Base-by-base conservation (phyloP, 192 early-diverging fungal species). In the Phlyctochytrium bullatum region DNA sequence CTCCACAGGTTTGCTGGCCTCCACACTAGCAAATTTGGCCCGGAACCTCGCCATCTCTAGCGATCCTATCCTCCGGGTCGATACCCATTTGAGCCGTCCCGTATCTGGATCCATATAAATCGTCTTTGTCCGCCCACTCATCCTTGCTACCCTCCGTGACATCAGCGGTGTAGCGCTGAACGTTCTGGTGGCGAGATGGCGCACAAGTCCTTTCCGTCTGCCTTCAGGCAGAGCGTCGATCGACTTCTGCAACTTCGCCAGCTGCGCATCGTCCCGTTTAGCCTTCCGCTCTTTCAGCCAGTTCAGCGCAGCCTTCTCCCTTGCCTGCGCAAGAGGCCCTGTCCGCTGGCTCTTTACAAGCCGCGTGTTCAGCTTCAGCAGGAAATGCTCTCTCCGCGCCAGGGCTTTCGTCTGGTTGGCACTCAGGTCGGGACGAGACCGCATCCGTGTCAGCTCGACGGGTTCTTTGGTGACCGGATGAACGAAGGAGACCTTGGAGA, bases 391-490 rank as follows among this genome's bases (percentile, higher is more conserved):
- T 34, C 67, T 71, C 29, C 40, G 50, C 2, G 34, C 72, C 53
- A 79, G 34, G 30, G 66, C 64, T 53, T 72, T 73, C 59, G 69
- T 77, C 28, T 68, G 52, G 25, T 64, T 66, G 2, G 75, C 69
- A 1, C 29, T 30, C 23, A 82, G 52, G 61, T 82, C 78, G 23
- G 70, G 64, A 4, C 76, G 27, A 4, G 68, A 35, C 17, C 60
- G 35, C 25, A 80, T 24, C 30, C 51, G 61, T 14, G 61, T 56
- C 10, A 62, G 34, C 31, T 62, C 58, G 32, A 68, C 29, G 14
- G 53, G 31, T 34, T 68, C 68, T 0, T 72, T 71, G 3, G 72
- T 78, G 10, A 71, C 36, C 25, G 79, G 79, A 67, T 84, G 76
- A 23, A 65, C 64, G 2, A 84, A 36, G 36, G 54, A 20, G n/a